These are phyloP conservation scores for Puccinia triticina DNA, from an alignment of 1,284 basidiomycete species.

Conservation along the genomic window DNA sequence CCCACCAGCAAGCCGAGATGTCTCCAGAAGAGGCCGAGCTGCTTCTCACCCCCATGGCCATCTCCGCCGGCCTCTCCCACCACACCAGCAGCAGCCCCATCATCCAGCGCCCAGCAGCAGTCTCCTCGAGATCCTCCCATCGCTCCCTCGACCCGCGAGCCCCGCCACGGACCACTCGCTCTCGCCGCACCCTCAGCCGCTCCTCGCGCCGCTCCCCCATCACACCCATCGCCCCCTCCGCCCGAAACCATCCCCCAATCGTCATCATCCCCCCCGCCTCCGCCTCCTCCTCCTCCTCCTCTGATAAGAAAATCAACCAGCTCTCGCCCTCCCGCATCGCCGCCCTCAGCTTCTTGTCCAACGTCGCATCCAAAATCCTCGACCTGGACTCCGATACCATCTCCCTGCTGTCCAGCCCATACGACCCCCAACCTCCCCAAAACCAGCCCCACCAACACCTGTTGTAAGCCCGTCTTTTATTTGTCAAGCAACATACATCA, in stretches of 20 bases:
- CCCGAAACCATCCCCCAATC: neutral
- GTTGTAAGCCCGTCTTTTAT: neutral
- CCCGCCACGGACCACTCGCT: neutral
- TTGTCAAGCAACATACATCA: too few species aligned
- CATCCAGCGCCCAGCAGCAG: neutral
- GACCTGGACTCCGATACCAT: slow-evolving; percentile 26
- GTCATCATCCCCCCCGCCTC: neutral
- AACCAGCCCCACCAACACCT: neutral
- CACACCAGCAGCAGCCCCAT: neutral
- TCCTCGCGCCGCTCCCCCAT: neutral
- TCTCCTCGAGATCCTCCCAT: neutral
- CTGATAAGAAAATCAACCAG: neutral
- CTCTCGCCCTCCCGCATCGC: neutral
- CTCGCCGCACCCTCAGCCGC: slow-evolving; percentile 4
- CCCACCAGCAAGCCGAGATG: neutral
- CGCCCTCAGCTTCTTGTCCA: slow-evolving; percentile 2
- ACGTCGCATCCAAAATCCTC: slow-evolving; percentile 9
- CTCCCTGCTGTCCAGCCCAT: neutral
- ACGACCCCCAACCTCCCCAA: neutral
- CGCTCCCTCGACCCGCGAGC: neutral
- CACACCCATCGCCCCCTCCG: neutral
- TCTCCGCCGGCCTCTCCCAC: slow-evolving; percentile 5
- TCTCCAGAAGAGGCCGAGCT: slow-evolving; percentile 13
- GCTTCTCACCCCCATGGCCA: slow-evolving; percentile 23
- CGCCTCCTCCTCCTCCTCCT: neutral